Conservation (phyloP, 352 stramenopile species). For the Globisporangium carolinianum region DNA sequence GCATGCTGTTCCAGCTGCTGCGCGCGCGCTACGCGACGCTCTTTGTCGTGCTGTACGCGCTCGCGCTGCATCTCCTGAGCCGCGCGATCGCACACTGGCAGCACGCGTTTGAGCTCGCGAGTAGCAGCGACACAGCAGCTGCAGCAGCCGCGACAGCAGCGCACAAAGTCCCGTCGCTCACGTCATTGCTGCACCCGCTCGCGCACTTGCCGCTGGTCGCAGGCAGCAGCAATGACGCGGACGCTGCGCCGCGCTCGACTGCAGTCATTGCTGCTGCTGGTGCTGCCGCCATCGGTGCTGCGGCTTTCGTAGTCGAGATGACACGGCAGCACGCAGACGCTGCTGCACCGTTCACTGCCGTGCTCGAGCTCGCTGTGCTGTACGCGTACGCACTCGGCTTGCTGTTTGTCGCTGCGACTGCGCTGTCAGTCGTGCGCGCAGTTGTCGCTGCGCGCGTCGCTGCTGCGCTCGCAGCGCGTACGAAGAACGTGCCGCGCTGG, state of each 20-base stretch:
- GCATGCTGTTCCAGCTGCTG: slow-evolving; percentile 42
- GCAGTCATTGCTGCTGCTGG: not conserved
- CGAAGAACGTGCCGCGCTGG: slow-evolving; percentile 35
- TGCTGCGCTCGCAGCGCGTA: slow-evolving; percentile 16
- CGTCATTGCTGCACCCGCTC: slow-evolving; percentile 43
- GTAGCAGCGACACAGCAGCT: no score
- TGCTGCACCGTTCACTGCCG: slow-evolving; percentile 10
- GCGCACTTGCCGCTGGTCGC: slow-evolving; percentile 26
- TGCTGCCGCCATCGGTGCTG: not conserved
- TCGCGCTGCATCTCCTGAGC: slow-evolving; percentile 59
- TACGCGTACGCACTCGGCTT: slow-evolving; percentile 54
- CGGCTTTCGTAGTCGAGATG: slow-evolving; percentile 5
- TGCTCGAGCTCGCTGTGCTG: slow-evolving; percentile 28
- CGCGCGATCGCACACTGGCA: slow-evolving; percentile 68
- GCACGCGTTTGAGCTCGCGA: slow-evolving; percentile 35
- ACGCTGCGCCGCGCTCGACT: not conserved
- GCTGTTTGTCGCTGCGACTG: slow-evolving; percentile 31
- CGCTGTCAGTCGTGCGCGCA: slow-evolving; percentile 30
- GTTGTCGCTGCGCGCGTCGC: slow-evolving; percentile 33
- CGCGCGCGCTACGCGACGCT: slow-evolving; percentile 35
- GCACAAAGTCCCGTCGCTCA: slow-evolving; percentile 45
- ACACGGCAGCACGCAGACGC: slow-evolving; percentile 9
- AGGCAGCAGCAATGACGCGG: not conserved
- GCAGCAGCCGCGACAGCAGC: slow-evolving; percentile 13
- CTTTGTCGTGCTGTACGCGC: slow-evolving; percentile 54